phyloP scores from a whole-genome alignment of 2,329 filamentous ascomycete genomes.

The Paradendryphiella salina region DNA sequence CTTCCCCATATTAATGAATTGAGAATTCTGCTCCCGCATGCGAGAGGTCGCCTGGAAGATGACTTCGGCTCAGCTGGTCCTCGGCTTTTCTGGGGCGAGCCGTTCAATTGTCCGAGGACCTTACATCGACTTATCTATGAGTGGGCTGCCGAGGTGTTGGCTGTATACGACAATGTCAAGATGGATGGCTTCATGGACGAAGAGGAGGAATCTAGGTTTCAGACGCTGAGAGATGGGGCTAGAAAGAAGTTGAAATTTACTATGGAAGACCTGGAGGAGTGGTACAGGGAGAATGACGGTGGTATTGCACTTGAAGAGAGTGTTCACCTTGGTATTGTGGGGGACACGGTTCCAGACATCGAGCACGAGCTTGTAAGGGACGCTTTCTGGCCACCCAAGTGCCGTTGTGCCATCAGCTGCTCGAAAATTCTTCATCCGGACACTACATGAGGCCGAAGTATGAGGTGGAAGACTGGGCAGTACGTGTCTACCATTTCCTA shows the following conservation, averaged over 20 bases:
- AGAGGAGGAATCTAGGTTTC: conserved; percentile 19
- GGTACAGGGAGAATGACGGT: conserved; percentile 24
- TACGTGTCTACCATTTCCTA: conserved; percentile 15
- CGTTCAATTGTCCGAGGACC: conserved; percentile 25
- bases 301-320: conserved; percentile 19
- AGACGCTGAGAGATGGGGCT: background rate
- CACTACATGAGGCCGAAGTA: background rate
- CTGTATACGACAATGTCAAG: conserved; percentile 7
- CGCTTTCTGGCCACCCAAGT: conserved; percentile 23
- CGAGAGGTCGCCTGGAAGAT: conserved; percentile 12
- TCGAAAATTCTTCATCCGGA: background rate
- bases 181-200: conserved; percentile 29
- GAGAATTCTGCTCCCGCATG: conserved; percentile 22
- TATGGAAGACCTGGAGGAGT: conserved; percentile 10
- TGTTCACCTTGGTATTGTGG: background rate
- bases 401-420: conserved; percentile 17
- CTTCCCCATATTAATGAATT: conserved; percentile 31
- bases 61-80: conserved; percentile 1
- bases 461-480: background rate
- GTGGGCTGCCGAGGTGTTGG: conserved; percentile 22
- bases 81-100: conserved; percentile 23
- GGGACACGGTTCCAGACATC: background rate
- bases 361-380: background rate
- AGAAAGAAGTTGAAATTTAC: conserved; percentile 13
- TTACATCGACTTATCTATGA: conserved; percentile 35